Evolutionary conservation across 148 eudicot genomes (phyloP).

Genomic region (Rhododendron ferrugineum): DNA sequence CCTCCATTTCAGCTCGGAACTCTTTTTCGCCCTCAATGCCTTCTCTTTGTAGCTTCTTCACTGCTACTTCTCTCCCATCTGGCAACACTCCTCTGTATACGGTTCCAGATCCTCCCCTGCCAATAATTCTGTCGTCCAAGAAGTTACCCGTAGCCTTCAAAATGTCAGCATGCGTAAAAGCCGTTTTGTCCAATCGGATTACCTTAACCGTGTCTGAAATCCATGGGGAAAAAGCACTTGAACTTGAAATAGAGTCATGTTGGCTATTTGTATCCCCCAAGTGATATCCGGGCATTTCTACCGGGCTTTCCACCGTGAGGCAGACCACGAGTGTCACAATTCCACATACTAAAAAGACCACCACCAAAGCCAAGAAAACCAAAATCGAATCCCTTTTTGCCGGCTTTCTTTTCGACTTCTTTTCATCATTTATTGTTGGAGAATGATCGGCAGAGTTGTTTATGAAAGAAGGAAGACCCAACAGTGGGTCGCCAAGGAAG

Average conservation of each 20-base stretch:
- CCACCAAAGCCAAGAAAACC: constrained; percentile 40
- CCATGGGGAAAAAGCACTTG: constrained; percentile 64
- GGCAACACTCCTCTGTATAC: constrained; percentile 77
- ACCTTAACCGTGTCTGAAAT: constrained; percentile 52
- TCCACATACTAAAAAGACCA: constrained; percentile 53
- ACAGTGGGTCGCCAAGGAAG: constrained; percentile 64
- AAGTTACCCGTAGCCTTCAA: constrained; percentile 71
- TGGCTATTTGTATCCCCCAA: constrained; percentile 24
- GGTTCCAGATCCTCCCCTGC: constrained; percentile 81
- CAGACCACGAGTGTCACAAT: constrained; percentile 40
- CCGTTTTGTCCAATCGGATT: constrained; percentile 63
- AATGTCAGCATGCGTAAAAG: constrained; percentile 75
- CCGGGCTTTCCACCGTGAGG: constrained; percentile 27
- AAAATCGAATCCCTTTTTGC: constrained; percentile 27
- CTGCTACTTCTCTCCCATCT: constrained; percentile 83
- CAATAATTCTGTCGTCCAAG: constrained; percentile 62
- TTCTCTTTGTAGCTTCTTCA: constrained; percentile 74
- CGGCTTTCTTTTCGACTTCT: not conserved
- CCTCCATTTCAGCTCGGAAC: constrained; percentile 91
- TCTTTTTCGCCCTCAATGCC: constrained; percentile 86
- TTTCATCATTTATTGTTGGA: not conserved
- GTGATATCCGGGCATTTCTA: constrained; percentile 21
- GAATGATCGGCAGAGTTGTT: constrained; percentile 18
- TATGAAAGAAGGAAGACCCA: constrained; percentile 54
- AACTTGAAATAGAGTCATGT: constrained; percentile 34